Evolutionary conservation across 345 rosid species (phyloP).

Genomic region (Turritis glabra): DNA sequence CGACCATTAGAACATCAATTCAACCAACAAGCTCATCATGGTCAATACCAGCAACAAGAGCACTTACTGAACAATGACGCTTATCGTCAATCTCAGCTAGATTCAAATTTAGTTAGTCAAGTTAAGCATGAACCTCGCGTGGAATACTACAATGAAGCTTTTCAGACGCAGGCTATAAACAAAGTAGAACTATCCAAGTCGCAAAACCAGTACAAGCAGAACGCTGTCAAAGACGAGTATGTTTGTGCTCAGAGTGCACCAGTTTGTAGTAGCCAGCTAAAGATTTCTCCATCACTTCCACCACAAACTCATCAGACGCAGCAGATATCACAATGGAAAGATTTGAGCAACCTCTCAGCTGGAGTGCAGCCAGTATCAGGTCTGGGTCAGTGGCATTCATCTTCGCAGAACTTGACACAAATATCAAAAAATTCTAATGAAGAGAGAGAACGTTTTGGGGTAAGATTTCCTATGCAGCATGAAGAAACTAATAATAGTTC

Average conservation of each 20-base stretch:
- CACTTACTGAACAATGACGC: slow-evolving; percentile 50
- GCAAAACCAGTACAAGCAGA: slow-evolving; percentile 68
- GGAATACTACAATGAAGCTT: slow-evolving; percentile 52
- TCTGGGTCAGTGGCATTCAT: slow-evolving; percentile 60
- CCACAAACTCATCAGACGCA: slow-evolving; percentile 64
- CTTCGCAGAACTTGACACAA: slow-evolving; percentile 54
- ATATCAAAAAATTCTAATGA: slow-evolving; percentile 41
- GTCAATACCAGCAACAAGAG: slow-evolving; percentile 63
- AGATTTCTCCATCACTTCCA: slow-evolving; percentile 42
- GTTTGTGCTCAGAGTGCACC: slow-evolving; percentile 46
- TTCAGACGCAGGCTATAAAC: slow-evolving; percentile 57
- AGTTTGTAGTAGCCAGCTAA: slow-evolving; percentile 47
- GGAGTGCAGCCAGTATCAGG: slow-evolving; percentile 58
- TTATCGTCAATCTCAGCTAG: slow-evolving; percentile 56
- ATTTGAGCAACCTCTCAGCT: slow-evolving; percentile 45
- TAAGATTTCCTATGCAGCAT: slow-evolving; percentile 59
- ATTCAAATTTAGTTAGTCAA: slow-evolving; percentile 53
- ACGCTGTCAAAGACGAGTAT: slow-evolving; percentile 47
- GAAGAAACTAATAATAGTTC: slow-evolving; percentile 63
- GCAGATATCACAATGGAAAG: slow-evolving; percentile 58
- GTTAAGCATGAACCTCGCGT: slow-evolving; percentile 69
- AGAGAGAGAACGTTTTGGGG: slow-evolving; percentile 61
- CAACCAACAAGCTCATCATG: slow-evolving; percentile 53
- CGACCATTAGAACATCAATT: slow-evolving; percentile 62
- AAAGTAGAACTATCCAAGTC: slow-evolving; percentile 52